Base-by-base conservation (phyloP, 495 filamentous ascomycete genomes). In the Entonaema liquescens region DNA sequence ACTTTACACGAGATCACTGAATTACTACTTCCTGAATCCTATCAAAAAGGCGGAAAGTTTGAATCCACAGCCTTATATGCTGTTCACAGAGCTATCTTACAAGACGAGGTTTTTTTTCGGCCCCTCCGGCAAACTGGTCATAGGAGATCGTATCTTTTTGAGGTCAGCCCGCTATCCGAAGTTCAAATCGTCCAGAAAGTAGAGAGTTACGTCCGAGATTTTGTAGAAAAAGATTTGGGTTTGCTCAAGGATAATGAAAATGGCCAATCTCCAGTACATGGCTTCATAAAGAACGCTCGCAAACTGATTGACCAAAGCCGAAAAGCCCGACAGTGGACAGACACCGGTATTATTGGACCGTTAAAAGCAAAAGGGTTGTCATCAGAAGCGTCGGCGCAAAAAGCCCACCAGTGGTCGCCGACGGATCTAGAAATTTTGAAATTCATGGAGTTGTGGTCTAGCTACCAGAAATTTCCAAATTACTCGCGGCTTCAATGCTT, bases 361-460 rank as follows among this genome's bases (percentile, higher is more conserved):
- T 77, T 55, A 47, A 81, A 78, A 59, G 71, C 77, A 36, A 66
- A 80, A 65, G 62, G 75, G 61, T 68, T 42, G 33, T 19, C 49
- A n/a, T 5, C 62, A 11, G 78, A 21, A 52, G 25, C 52, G 12
- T 5, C 65, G 7, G 78, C 25, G 50, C 76, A 7, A 61, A 3
- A 12, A 8, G 33, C 55, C n/a, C 62, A 62, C 47, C 77, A 76
- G 50, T 87, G 62, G 87, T 82, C 71, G 12, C 49, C 76, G 3
- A 67, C 79, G 12, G 91, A 93, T 58, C 77, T 80, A 53, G 77
- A 78, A 17, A 86, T 97, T 19, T 81, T 97, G 17, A 77, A 86
- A 28, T 97, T 90, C 65, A 80, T 97, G 21, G 87, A 93, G 68
- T 78, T 88, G 3, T 95, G 91, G 84, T 84, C 89, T 65, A 82